Evolutionary conservation across 371 early-diverging fungal species (phyloP).

Genomic region (Basidiobolus meristosporus): DNA sequence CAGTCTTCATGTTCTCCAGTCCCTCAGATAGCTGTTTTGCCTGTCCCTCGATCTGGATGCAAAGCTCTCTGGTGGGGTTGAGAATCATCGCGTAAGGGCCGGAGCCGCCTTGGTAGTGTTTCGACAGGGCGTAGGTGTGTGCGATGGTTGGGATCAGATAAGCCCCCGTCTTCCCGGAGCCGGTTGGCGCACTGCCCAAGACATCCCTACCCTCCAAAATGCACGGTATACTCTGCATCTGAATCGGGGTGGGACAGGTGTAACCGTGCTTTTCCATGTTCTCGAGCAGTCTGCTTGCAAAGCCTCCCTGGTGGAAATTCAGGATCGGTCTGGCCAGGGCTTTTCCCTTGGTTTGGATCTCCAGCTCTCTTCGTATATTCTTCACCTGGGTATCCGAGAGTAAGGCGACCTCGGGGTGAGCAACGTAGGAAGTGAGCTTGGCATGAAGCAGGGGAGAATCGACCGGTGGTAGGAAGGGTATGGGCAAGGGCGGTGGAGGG

Average conservation of each 20-base stretch:
- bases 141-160: slow-evolving; percentile 35
- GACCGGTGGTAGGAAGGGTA: no score
- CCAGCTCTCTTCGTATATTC: slow-evolving; percentile 15
- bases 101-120: slow-evolving; percentile 55
- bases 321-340: slow-evolving; percentile 23
- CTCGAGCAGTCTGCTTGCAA: slow-evolving; percentile 13
- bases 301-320: slow-evolving; percentile 14
- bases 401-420: slow-evolving; percentile 12
- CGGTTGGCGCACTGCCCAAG: slow-evolving; percentile 41
- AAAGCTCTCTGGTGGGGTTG: slow-evolving; percentile 94
- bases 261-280: slow-evolving; percentile 34
- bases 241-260: slow-evolving; percentile 24
- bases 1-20: slow-evolving; percentile 41
- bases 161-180: slow-evolving; percentile 36
- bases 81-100: slow-evolving; percentile 51
- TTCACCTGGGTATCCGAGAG: slow-evolving; percentile 9
- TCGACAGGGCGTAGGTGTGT: slow-evolving; percentile 47
- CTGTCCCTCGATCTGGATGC: slow-evolving; percentile 50
- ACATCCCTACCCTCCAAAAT: slow-evolving; percentile 45
- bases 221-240: slow-evolving; percentile 46
- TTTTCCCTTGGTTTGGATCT: slow-evolving; percentile 20
- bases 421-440: slow-evolving; percentile 9
- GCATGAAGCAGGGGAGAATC: no score
- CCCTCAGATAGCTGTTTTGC: neutral
- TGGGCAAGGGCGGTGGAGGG: no score